Percentiles rank a stretch among this genome's conserved stretches.
Conservation (phyloP, 2,329 filamentous ascomycete species). For the Sporothrix pallida region DNA sequence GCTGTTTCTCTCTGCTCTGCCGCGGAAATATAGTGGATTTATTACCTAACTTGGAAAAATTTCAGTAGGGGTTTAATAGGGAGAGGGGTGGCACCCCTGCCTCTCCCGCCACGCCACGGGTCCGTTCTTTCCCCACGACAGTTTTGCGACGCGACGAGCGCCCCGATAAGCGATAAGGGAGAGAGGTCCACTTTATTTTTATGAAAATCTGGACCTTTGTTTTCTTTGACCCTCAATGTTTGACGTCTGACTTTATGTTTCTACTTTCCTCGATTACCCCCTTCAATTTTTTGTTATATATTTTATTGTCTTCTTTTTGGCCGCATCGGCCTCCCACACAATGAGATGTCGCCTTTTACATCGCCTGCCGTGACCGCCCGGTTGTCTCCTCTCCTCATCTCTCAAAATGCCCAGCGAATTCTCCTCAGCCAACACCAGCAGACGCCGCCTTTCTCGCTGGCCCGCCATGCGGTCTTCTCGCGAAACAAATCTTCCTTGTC, state of each 20-base stretch:
- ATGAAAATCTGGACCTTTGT: conserved; percentile 17
- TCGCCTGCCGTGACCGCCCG: conserved; percentile 23
- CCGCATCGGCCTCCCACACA: background rate
- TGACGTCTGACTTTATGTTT: background rate
- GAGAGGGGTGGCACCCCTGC: background rate
- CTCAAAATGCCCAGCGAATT: conserved; percentile 2
- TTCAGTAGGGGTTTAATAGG: background rate
- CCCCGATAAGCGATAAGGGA: conserved; percentile 32
- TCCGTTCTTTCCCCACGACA: conserved; percentile 22
- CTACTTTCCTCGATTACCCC: background rate
- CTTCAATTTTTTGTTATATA: background rate
- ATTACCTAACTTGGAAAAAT: background rate
- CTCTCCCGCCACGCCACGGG: background rate
- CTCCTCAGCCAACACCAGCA: background rate
- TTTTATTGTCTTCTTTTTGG: background rate
- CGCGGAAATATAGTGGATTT: conserved; percentile 3
- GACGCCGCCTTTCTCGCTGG: background rate
- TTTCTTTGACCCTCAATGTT: background rate
- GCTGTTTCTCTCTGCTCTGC: background rate
- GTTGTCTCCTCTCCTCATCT: conserved; percentile 20
- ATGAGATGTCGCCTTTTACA: conserved; percentile 31
- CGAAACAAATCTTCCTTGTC: conserved; percentile 38
- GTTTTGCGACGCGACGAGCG: conserved; percentile 16
- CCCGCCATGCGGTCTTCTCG: conserved; percentile 15
- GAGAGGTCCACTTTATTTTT: conserved; percentile 26